Conservation (phyloP, 495 filamentous ascomycete genomes). For the Hyaloscypha finlandica region DNA sequence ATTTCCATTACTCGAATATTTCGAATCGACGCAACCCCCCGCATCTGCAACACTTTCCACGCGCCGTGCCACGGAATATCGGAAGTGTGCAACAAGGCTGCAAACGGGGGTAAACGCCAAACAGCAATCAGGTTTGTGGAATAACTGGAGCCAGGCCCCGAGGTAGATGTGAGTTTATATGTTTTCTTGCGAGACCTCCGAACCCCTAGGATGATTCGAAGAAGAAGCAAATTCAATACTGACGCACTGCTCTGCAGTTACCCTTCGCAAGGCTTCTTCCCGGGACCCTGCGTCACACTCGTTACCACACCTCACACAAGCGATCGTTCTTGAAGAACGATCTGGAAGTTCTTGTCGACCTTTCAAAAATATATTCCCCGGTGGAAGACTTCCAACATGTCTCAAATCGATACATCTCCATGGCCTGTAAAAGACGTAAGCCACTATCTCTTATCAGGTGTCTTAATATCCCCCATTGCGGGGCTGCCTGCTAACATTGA, state of each 20-base stretch:
- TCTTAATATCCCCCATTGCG: neutral
- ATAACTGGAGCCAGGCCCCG: slow-evolving; percentile 3
- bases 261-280: slow-evolving; percentile 15
- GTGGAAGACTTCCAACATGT: slow-evolving; percentile 38
- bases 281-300: slow-evolving; percentile 21
- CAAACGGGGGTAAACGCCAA: slow-evolving; percentile 34
- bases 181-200: slow-evolving; percentile 9
- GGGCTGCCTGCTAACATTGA: slow-evolving; percentile 1
- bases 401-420: slow-evolving; percentile 39
- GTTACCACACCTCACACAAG: slow-evolving; percentile 1
- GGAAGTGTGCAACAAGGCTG: slow-evolving; percentile 35
- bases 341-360: neutral
- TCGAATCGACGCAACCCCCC: neutral
- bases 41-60: neutral
- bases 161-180: slow-evolving; percentile 20
- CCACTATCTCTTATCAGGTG: slow-evolving; percentile 15
- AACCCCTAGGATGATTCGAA: slow-evolving; percentile 17
- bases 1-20: neutral
- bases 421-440: slow-evolving; percentile 72
- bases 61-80: neutral
- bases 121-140: slow-evolving; percentile 26
- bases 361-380: neutral
- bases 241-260: slow-evolving; percentile 28
- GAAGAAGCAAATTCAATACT: slow-evolving; percentile 27
- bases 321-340: neutral